A percentile compares a stretch with the other conserved stretches of the same genome.
Conservation (phyloP, 805 yeast genomes). For the Candida ulmi region DNA sequence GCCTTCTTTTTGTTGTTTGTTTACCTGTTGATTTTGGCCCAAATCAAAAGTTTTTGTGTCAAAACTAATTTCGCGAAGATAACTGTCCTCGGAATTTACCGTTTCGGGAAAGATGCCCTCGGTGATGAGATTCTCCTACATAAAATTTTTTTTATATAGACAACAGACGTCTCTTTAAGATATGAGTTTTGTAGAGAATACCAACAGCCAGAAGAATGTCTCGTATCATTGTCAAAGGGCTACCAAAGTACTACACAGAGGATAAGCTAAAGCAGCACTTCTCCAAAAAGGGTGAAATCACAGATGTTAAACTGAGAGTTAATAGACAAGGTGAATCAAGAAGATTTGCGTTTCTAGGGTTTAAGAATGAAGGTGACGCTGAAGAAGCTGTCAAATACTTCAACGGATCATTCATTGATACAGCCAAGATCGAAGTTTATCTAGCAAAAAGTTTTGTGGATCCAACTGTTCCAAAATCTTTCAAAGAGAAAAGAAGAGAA, state of each 20-base stretch:
- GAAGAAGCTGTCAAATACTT: conserved; percentile 69
- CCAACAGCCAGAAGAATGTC: conserved; percentile 61
- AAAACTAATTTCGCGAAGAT: neutral
- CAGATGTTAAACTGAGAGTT: conserved; percentile 84
- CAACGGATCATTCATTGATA: conserved; percentile 75
- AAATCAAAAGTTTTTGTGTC: neutral
- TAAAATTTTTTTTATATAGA: conserved; percentile 1
- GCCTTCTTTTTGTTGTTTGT: too few species aligned
- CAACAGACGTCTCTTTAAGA: neutral
- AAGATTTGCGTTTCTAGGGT: conserved; percentile 91
- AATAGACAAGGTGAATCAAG: conserved; percentile 83
- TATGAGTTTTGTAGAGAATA: too few species aligned
- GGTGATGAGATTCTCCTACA: neutral
- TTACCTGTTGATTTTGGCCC: too few species aligned
- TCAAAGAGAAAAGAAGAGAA: conserved; percentile 48
- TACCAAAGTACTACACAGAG: conserved; percentile 76
- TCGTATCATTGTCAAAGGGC: conserved; percentile 85
- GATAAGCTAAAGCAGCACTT: conserved; percentile 67
- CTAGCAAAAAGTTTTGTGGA: conserved; percentile 84
- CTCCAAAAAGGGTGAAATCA: conserved; percentile 52
- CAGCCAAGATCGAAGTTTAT: conserved; percentile 72
- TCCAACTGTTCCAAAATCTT: conserved; percentile 68
- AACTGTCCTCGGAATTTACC: neutral
- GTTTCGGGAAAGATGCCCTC: neutral
- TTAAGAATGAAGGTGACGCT: conserved; percentile 68